Conservation (phyloP, 352 stramenopile genomes). For the Nothophytophthora sp. region DNA sequence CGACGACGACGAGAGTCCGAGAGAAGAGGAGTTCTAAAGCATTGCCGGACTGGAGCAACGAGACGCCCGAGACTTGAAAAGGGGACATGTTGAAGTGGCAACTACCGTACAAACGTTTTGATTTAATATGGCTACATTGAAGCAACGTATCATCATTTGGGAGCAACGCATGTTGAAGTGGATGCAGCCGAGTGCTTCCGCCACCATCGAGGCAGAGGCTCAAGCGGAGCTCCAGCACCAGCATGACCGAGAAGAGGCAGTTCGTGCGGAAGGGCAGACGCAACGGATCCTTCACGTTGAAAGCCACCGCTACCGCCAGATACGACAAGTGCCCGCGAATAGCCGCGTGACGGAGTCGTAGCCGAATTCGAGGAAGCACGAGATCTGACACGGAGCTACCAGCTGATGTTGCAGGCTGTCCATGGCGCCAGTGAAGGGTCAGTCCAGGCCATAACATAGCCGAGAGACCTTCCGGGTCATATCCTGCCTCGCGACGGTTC, state of each 20-base stretch:
- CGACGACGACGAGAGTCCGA: constrained; percentile 15
- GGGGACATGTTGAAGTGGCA: too few relatives aligned
- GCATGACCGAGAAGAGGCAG: constrained; percentile 22
- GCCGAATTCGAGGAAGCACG: constrained; percentile 7
- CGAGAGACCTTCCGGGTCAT: too few relatives aligned
- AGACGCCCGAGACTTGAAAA: not conserved
- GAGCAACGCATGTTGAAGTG: constrained; percentile 40
- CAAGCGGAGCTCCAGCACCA: constrained; percentile 15
- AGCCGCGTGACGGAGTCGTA: constrained; percentile 54
- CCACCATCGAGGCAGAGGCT: constrained; percentile 44
- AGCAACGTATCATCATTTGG: constrained; percentile 2
- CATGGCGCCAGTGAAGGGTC: too few relatives aligned
- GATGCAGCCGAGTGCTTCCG: constrained; percentile 28
- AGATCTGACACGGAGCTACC: too few relatives aligned
- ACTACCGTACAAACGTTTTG: too few relatives aligned
- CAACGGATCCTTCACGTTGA: constrained; percentile 56
- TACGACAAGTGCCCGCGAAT: constrained; percentile 51
- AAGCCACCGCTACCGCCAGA: constrained; percentile 35
- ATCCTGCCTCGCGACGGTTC: too few relatives aligned
- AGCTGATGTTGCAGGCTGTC: too few relatives aligned
- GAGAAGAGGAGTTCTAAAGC: constrained; percentile 31
- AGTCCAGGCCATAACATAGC: too few relatives aligned
- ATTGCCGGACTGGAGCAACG: not conserved
- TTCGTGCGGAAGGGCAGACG: constrained; percentile 47
- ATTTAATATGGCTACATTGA: too few relatives aligned